Evolutionary conservation across 2,329 filamentous ascomycete species (phyloP), one percentile per base, ranked within the genome.

Genomic region (Fusarium chuoi): DNA sequence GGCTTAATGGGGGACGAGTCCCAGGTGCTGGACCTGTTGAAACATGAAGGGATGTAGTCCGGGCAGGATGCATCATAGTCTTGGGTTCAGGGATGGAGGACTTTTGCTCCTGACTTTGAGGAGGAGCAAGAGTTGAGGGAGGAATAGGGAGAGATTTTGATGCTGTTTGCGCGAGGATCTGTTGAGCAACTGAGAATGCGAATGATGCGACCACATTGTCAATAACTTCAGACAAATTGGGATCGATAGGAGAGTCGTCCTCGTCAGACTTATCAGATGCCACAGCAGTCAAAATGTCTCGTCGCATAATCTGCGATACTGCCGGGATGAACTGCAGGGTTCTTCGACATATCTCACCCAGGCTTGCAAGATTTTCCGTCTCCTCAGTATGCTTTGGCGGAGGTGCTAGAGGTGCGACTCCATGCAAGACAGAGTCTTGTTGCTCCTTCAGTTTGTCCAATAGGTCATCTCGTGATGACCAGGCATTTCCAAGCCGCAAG

Each of bases 331-430:
- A 98, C 70, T 94, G 92, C 15, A 96, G 87, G 4, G 94, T 92
- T 65, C 95, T 89, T 69, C 91, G 91, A 79, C 95, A 97, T 35
- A 98, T 90, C 78, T 98, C 95, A 3, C 94, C 93, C n/a, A 98
- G 87, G 70, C 95, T 90, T 15, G 89, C 85, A 30, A 98, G 83
- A 76, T 97, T 93, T 80, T 97, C 94, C 2, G 87, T 81, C 69
- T 93, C 92, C 46, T 91, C 89, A 1, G 85, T 84, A 44, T 85
- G 85, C 30, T 86, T 87, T 1, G 85, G 83, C 1, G 86, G 83
- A 14, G 79, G 85, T 1, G 85, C 83, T 41, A 87, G 80, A 3
- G 89, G 87, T 4, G 89, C 88, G 7, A 90, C 88, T 8, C 88
- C 89, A 33, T 87, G 86, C 1, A 91, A 80, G 17, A 89, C 86